phyloP scores from a whole-genome alignment of 192 early-diverging fungal genomes.

The Linnemannia zychae region DNA sequence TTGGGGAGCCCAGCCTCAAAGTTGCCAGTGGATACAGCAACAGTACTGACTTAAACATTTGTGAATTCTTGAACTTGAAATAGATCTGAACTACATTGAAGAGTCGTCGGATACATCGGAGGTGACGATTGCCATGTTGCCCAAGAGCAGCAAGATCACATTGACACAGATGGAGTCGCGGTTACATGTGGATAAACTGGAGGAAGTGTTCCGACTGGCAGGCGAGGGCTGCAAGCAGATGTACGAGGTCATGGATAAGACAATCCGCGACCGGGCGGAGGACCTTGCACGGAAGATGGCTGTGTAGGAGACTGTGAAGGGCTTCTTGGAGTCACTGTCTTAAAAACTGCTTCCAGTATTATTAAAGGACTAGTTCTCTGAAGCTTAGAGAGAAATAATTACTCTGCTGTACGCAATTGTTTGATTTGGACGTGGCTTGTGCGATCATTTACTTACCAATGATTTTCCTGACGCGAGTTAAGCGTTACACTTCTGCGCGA shows the following conservation, averaged over 20 bases:
- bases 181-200: constrained; percentile 86
- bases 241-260: constrained; percentile 69
- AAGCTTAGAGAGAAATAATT: no score
- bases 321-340: no score
- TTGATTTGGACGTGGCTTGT: background rate
- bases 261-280: constrained; percentile 66
- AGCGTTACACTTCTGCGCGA: background rate
- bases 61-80: background rate
- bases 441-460: background rate
- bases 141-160: constrained; percentile 86
- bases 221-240: constrained; percentile 78
- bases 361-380: no score
- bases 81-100: constrained; percentile 91
- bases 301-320: constrained; percentile 20
- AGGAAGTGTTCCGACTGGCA: constrained; percentile 74
- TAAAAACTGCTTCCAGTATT: no score
- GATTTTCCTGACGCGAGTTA: background rate
- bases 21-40: no score
- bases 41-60: background rate
- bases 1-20: no score
- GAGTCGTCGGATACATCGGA: constrained; percentile 90
- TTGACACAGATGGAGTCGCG: constrained; percentile 90
- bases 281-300: constrained; percentile 60
- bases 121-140: constrained; percentile 88
- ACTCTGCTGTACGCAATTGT: no score